Conservation (phyloP, 2,329 filamentous ascomycete species). For the Nemania sp. region DNA sequence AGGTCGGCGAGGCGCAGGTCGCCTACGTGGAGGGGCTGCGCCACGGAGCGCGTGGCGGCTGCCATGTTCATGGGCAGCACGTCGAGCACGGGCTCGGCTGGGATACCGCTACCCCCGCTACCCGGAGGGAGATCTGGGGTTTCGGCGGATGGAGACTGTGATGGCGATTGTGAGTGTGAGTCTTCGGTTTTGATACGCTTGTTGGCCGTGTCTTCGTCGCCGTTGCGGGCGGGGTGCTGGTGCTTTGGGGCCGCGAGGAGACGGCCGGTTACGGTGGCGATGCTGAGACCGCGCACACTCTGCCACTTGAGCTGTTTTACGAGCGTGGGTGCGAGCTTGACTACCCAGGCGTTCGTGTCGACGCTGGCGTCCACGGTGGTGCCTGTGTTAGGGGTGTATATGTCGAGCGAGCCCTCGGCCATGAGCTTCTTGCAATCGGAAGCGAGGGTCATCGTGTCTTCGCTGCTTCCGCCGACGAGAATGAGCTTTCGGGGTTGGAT, state of each 20-base stretch:
- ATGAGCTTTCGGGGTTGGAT: conserved; percentile 96
- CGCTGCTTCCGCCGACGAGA: conserved; percentile 81
- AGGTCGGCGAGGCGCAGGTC: conserved; percentile 91
- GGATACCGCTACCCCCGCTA: conserved; percentile 37
- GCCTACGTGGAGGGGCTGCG: conserved; percentile 92
- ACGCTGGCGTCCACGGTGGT: conserved; percentile 87
- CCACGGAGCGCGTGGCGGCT: conserved; percentile 79
- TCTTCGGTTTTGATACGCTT: conserved; percentile 63
- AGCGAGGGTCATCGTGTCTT: conserved; percentile 83
- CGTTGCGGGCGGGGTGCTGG: conserved; percentile 58
- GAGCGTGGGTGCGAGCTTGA: conserved; percentile 86
- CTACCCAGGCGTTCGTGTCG: conserved; percentile 96
- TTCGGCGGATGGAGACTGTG: too few species aligned
- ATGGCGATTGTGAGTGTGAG: conserved; percentile 36
- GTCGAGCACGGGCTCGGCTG: conserved; percentile 63
- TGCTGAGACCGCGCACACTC: conserved; percentile 86
- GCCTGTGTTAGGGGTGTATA: conserved; percentile 85
- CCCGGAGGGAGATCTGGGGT: too few species aligned
- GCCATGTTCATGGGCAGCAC: conserved; percentile 70
- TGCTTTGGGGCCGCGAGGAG: conserved; percentile 57
- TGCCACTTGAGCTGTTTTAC: conserved; percentile 94
- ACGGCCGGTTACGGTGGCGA: conserved; percentile 90
- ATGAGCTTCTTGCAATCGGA: conserved; percentile 80
- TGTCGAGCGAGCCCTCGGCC: conserved; percentile 70
- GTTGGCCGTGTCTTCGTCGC: conserved; percentile 60